Conservation (phyloP, 2,329 filamentous ascomycete genomes). For the Saccharata proteae region DNA sequence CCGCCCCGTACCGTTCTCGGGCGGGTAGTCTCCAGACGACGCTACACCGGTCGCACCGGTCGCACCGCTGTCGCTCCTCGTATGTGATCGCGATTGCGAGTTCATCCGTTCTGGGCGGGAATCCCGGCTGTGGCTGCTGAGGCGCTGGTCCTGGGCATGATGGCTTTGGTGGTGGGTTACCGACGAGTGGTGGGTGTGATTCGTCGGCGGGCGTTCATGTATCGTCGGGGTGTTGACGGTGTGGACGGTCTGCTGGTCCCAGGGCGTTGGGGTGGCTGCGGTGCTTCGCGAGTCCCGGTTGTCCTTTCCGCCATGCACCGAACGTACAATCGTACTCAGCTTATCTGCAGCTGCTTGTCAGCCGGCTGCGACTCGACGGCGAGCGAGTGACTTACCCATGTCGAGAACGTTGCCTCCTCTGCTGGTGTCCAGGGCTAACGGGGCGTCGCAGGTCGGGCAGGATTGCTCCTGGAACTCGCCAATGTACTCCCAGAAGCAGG, state of each 20-base stretch:
- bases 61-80: constrained; percentile 65
- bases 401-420: constrained; percentile 86
- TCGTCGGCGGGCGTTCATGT: constrained; percentile 24
- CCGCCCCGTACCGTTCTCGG: constrained; percentile 55
- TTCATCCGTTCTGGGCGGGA: constrained; percentile 21
- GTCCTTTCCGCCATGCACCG: constrained; percentile 43
- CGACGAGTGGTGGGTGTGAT: constrained; percentile 7
- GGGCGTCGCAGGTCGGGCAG: constrained; percentile 87
- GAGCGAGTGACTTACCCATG: constrained; percentile 51
- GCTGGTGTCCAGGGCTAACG: constrained; percentile 82
- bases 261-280: constrained; percentile 45
- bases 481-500: constrained; percentile 98
- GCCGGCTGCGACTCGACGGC: constrained; percentile 10
- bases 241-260: constrained; percentile 42
- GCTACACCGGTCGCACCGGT: constrained; percentile 45
- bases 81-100: constrained; percentile 41
- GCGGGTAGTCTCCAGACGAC: constrained; percentile 70
- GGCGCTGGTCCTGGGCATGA: too few species aligned
- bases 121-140: constrained; percentile 9
- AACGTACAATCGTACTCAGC: constrained; percentile 83
- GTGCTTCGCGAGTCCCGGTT: constrained; percentile 16
- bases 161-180: constrained; percentile 17
- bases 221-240: neutral
- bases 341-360: constrained; percentile 54
- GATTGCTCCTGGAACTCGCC: constrained; percentile 88